Percentiles rank a stretch among this genome's conserved stretches.
Evolutionary conservation across 371 early-diverging fungal species (phyloP).

Genomic region (Mucor mucedo): DNA sequence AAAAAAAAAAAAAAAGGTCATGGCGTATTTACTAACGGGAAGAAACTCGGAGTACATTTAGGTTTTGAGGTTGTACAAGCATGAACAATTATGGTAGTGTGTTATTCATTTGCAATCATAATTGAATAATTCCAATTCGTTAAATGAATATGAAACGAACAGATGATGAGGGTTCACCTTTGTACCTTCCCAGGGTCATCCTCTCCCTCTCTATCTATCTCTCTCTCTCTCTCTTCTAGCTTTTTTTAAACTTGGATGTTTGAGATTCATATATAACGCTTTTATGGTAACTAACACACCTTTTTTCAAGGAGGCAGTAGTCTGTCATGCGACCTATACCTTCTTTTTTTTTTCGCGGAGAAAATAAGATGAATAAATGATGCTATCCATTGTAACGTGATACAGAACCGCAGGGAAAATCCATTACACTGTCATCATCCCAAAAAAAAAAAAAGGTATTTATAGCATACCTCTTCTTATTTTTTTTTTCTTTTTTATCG

Average conservation of each 20-base stretch:
- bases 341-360: background rate
- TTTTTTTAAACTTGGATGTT: background rate
- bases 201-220: background rate
- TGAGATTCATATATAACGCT: background rate
- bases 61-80: slow-evolving; percentile 8
- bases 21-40: background rate
- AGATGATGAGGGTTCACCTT: slow-evolving; percentile 18
- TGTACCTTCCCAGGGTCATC: slow-evolving; percentile 12
- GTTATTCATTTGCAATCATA: slow-evolving; percentile 18
- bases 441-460: slow-evolving; percentile 15
- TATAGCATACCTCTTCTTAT: slow-evolving; percentile 6
- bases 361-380: slow-evolving; percentile 2
- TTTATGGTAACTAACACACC: background rate
- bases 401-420: slow-evolving; percentile 4
- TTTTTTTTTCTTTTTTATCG: slow-evolving; percentile 6
- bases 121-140: slow-evolving; percentile 3
- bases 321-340: background rate
- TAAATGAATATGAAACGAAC: slow-evolving; percentile 18
- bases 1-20: background rate
- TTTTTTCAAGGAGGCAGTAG: background rate
- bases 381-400: slow-evolving; percentile 24
- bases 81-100: slow-evolving; percentile 24
- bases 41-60: background rate
- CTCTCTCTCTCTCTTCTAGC: slow-evolving; percentile 1
- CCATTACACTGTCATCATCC: slow-evolving; percentile 14